A percentile compares a stretch with the other conserved stretches of the same genome.
Conservation (phyloP, 163 green algal genomes). For the Smithsoniella earleae region DNA sequence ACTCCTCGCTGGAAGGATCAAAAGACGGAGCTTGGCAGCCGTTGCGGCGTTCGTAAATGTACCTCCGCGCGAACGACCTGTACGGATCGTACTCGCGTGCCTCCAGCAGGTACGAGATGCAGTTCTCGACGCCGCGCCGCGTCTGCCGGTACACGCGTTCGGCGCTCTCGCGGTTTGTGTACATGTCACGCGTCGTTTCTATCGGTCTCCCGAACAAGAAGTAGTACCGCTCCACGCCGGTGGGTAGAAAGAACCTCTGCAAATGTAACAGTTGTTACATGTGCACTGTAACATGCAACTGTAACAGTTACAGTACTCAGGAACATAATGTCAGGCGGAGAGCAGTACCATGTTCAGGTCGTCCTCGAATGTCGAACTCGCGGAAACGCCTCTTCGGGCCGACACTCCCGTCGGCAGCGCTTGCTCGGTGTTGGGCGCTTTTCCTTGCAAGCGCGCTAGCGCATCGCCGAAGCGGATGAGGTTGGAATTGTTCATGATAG, state of each 20-base stretch:
- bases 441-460: background rate
- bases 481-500: background rate
- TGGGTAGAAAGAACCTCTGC: conserved; percentile 1
- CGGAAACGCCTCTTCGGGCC: background rate
- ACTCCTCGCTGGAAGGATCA: no score
- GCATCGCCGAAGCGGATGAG: background rate
- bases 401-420: background rate
- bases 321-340: background rate
- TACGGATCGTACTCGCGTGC: background rate
- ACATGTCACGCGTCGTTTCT: background rate
- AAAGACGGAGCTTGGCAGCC: background rate
- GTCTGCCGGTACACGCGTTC: background rate
- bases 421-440: background rate
- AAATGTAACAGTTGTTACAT: background rate
- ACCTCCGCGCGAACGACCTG: background rate
- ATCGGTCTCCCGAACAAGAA: conserved; percentile 6
- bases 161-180: background rate
- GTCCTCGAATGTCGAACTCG: background rate
- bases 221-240: background rate
- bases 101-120: conserved; percentile 2
- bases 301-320: background rate
- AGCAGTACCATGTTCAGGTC: background rate
- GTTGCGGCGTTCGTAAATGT: background rate
- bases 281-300: background rate
- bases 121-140: background rate